These are phyloP conservation scores for Pseudogymnoascus sp. DNA, from an alignment of 2,329 filamentous ascomycete species.

Conservation along the genomic window DNA sequence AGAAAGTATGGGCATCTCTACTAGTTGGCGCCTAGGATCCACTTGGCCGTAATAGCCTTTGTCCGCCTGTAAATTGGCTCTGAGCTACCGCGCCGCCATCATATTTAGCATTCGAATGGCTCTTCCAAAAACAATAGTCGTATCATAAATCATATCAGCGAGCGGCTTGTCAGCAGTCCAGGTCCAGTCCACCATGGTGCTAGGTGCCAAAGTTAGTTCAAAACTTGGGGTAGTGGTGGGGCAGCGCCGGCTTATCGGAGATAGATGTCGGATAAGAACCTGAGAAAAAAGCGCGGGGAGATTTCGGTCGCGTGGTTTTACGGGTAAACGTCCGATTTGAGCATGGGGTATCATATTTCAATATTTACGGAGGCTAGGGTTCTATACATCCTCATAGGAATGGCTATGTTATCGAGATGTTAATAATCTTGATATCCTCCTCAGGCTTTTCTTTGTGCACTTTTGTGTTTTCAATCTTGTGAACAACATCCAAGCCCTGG, in stretches of 20 bases:
- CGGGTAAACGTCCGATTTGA: not conserved
- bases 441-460: constrained; percentile 87
- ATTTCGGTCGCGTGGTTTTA: not conserved
- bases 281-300: not conserved
- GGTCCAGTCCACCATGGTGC: not conserved
- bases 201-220: not conserved
- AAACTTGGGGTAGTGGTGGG: not conserved
- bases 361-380: not conserved
- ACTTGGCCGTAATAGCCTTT: not conserved
- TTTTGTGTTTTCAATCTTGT: constrained; percentile 86
- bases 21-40: constrained; percentile 2
- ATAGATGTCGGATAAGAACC: not conserved
- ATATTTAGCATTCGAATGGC: not conserved
- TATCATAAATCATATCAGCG: constrained; percentile 3
- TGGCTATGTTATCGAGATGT: constrained; percentile 45
- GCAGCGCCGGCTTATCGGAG: not conserved
- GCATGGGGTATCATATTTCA: constrained; percentile 4
- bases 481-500: constrained; percentile 85
- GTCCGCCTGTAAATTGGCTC: not conserved
- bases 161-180: not conserved
- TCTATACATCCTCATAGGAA: not conserved
- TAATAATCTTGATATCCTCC: constrained; percentile 95
- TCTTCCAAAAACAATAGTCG: not conserved
- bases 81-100: not conserved
- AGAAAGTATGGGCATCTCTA: not conserved